phyloP scores from a whole-genome alignment of 257 asterid genomes.

The Nicotiana otophora region DNA sequence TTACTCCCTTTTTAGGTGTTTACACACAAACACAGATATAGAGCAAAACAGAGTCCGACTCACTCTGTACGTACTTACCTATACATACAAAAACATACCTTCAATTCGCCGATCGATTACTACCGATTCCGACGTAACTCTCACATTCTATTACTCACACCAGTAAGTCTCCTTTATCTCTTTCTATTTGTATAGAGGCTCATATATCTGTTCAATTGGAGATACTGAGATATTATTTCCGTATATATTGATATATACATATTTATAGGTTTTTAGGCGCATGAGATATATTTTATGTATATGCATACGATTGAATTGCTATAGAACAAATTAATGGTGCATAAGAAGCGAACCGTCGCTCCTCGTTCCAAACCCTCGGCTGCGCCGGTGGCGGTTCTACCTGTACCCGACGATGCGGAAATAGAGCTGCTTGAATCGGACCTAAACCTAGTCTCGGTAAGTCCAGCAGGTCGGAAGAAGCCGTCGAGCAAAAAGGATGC shows the following conservation, averaged over 20 bases:
- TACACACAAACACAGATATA: background rate
- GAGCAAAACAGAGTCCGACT: background rate
- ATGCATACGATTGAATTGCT: constrained; percentile 21
- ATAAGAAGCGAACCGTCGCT: constrained; percentile 43
- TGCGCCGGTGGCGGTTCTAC: constrained; percentile 15
- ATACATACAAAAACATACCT: background rate
- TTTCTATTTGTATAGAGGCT: background rate
- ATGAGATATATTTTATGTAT: background rate
- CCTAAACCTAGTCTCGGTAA: background rate
- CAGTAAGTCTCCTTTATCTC: background rate
- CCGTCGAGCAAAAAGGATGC: background rate
- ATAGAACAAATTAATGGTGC: constrained; percentile 30
- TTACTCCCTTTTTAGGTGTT: constrained; percentile 8
- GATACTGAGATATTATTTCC: background rate
- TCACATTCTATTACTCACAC: background rate
- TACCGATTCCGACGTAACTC: background rate
- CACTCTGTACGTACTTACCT: background rate
- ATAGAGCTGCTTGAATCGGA: background rate
- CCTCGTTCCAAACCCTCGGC: constrained; percentile 39
- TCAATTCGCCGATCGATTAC: background rate
- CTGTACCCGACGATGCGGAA: background rate
- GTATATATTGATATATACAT: background rate
- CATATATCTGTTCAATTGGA: background rate
- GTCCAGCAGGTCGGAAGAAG: background rate
- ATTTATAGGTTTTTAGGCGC: background rate